Evolutionary conservation across 2,329 filamentous ascomycete species (phyloP).

Genomic region (Daldinia eschscholtzii): DNA sequence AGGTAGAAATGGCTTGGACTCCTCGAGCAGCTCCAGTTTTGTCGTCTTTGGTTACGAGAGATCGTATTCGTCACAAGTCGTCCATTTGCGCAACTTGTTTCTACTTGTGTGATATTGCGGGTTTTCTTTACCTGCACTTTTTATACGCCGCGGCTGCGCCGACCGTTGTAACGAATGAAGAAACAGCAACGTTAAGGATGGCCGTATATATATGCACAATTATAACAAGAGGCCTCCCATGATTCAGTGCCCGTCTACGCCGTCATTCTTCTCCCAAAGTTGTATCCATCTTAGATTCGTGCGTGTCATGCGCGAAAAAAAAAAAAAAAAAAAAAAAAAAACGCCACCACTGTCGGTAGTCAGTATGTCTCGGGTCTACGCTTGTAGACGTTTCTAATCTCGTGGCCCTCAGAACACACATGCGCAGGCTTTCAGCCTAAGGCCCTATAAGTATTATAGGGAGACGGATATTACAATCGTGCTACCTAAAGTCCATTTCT

Average conservation of each 20-base stretch:
- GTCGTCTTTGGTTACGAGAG: constrained; percentile 8
- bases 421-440: constrained; percentile 13
- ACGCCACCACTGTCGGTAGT: constrained; percentile 36
- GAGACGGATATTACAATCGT: constrained; percentile 22
- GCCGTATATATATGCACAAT: constrained; percentile 11
- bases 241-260: constrained; percentile 19
- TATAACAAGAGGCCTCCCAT: constrained; percentile 24
- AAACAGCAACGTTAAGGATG: constrained; percentile 12
- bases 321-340: constrained; percentile 17
- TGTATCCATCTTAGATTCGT: constrained; percentile 24
- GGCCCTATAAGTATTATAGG: constrained; percentile 17
- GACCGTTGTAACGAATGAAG: constrained; percentile 10
- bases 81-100: constrained; percentile 14
- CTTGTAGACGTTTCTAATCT: constrained; percentile 19
- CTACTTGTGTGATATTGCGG: constrained; percentile 6
- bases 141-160: background rate
- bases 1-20: background rate
- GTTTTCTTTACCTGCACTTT: constrained; percentile 11
- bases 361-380: constrained; percentile 34
- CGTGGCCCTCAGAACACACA: constrained; percentile 25
- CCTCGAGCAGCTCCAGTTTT: constrained; percentile 9
- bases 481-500: background rate
- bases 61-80: constrained; percentile 8
- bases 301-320: constrained; percentile 30
- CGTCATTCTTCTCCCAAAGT: constrained; percentile 28